Percentiles rank a stretch among this genome's conserved stretches.
Conservation (phyloP, 169 alveolate species). For the Plasmodium ovale region DNA sequence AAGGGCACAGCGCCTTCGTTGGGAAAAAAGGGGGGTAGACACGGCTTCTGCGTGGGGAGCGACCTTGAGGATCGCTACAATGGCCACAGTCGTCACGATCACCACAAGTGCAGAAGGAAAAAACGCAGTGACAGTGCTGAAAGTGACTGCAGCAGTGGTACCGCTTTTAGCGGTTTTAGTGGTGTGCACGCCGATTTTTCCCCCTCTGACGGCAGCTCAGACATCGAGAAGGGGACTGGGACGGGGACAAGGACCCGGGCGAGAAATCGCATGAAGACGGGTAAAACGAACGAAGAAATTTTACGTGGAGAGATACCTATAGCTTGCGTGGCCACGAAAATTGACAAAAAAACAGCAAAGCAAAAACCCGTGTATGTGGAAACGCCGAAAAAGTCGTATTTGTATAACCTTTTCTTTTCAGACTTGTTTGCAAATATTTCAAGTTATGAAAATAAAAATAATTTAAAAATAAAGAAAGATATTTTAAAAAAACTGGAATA, state of each 20-base stretch:
- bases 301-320: conserved; percentile 63
- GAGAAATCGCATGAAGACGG: background rate
- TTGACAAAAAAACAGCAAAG: conserved; percentile 61
- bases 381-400: conserved; percentile 49
- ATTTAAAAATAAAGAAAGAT: conserved; percentile 56
- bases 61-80: background rate
- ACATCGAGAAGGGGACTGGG: background rate
- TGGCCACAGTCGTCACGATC: background rate
- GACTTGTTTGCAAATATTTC: conserved; percentile 24
- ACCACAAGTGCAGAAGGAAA: background rate
- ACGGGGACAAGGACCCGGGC: background rate
- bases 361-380: conserved; percentile 67
- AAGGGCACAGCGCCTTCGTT: background rate
- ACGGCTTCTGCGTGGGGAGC: background rate
- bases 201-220: background rate
- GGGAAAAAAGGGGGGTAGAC: background rate
- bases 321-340: conserved; percentile 72
- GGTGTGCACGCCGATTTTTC: background rate
- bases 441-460: conserved; percentile 8
- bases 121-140: background rate
- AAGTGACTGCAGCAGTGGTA: background rate
- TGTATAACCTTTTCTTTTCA: conserved; percentile 40
- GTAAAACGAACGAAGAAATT: conserved; percentile 18
- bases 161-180: background rate
- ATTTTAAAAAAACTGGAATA: conserved; percentile 59